Base-by-base conservation (phyloP, 2,329 filamentous ascomycete genomes). In the Nakataea oryzae region DNA sequence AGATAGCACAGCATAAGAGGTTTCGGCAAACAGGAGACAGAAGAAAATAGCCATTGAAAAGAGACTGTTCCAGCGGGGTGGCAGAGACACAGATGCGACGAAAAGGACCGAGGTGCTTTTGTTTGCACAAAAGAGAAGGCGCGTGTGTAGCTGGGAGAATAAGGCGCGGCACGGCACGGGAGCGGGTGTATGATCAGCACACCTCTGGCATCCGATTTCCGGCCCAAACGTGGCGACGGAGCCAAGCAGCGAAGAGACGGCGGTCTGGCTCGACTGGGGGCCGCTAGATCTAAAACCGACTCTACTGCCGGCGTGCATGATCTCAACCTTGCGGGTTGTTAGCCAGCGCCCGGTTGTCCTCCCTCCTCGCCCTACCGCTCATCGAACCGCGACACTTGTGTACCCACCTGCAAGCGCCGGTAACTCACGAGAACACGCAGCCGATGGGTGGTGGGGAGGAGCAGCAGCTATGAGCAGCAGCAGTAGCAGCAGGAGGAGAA, bases 241-340 rank as follows among this genome's bases (percentile, higher is more conserved):
- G 41, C 14, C 34, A 7, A n/a, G 3, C 11, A 24, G 21, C 21
- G 41, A 9, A 24, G 41, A 50, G 21, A 13, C 6, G 41, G 6
- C 24, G 34, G 34, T 47, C 21, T 47, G 34, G 34, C 41, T 50
- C 21, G 41, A n/a, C 17, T 50, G 41, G 47, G 27, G 58, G 8
- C 58, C 60, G 65, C 62, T 50, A 67, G 63, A 67, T 67, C 65
- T 67, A 58, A 62, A 32, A 60, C 61, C 32, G 11, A 11, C 54
- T n/a, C 34, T 59, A 62, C 21, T 59, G 56, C 56, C 29, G 56
- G 13, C 62, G 63, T 66, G 64, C 67, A 65, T 65, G 63, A 67
- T 68, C 66, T 65, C 59, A n/a, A 50, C 2, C 41, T 50, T 5
- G 21, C 21, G 41, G 5, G 11, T 50, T 50, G 21, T 47, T 17